These are phyloP conservation scores for Fusarium cyanostomum DNA, from an alignment of 2,329 filamentous ascomycete genomes.

Conservation along the genomic window DNA sequence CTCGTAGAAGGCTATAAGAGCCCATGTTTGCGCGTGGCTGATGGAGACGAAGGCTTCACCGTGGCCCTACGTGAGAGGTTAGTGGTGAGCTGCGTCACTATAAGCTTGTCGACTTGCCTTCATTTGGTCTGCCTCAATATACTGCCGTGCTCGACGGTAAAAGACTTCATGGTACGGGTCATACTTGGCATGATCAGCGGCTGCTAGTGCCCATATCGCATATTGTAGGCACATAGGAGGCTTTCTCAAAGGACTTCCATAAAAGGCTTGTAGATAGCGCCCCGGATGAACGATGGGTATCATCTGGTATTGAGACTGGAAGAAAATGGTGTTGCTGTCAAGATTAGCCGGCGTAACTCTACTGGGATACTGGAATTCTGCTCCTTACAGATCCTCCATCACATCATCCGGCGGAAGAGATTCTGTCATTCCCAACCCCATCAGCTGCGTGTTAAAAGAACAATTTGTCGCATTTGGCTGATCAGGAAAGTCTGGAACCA, in stretches of 20 bases:
- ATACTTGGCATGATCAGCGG: slow-evolving; percentile 78
- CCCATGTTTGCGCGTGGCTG: slow-evolving; percentile 84
- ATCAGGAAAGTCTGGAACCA: slow-evolving; percentile 21
- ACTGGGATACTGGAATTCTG: neutral
- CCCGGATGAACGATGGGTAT: slow-evolving; percentile 81
- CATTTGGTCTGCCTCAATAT: slow-evolving; percentile 86
- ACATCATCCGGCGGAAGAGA: slow-evolving; percentile 80
- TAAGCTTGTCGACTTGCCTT: slow-evolving; percentile 56
- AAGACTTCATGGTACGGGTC: slow-evolving; percentile 77
- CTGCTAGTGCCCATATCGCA: slow-evolving; percentile 85
- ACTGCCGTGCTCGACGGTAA: slow-evolving; percentile 83
- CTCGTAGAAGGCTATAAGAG: slow-evolving; percentile 78
- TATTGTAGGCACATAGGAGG: slow-evolving; percentile 87
- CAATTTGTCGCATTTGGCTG: slow-evolving; percentile 13
- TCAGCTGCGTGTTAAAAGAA: slow-evolving; percentile 58
- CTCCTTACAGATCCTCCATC: slow-evolving; percentile 80
- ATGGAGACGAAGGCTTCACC: slow-evolving; percentile 84
- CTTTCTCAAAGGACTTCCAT: slow-evolving; percentile 75
- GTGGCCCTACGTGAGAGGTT: slow-evolving; percentile 59
- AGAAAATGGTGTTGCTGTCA: slow-evolving; percentile 76
- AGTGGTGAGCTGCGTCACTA: neutral
- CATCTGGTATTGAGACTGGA: slow-evolving; percentile 75
- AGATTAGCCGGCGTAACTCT: slow-evolving; percentile 3
- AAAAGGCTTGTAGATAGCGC: slow-evolving; percentile 78
- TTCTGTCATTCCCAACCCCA: slow-evolving; percentile 84